phyloP scores from a whole-genome alignment of 306 rosid species.

The Vigna mungo region DNA sequence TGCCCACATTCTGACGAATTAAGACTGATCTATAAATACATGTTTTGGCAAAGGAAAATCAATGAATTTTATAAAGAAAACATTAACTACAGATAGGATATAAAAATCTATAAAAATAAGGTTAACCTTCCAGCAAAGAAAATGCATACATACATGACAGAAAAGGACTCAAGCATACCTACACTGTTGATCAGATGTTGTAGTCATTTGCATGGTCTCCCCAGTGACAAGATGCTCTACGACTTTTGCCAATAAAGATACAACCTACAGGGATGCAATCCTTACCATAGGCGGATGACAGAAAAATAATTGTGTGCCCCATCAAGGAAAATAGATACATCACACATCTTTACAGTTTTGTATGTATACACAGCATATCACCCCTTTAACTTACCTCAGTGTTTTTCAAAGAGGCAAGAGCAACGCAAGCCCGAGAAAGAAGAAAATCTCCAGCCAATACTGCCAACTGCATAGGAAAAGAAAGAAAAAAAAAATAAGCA shows the following conservation, averaged over 20 bases:
- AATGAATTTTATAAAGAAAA: background rate
- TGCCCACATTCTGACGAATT: conserved; percentile 5
- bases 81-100: background rate
- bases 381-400: conserved; percentile 69
- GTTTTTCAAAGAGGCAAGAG: conserved; percentile 87
- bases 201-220: conserved; percentile 96
- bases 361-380: conserved; percentile 16
- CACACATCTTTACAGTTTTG: conserved; percentile 15
- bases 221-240: conserved; percentile 96
- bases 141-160: conserved; percentile 36
- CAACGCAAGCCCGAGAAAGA: conserved; percentile 97
- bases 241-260: conserved; percentile 76
- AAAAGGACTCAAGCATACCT: conserved; percentile 63
- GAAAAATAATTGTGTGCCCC: background rate
- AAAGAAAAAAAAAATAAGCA: conserved; percentile 36
- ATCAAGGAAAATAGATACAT: conserved; percentile 34
- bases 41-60: conserved; percentile 9
- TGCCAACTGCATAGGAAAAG: conserved; percentile 62
- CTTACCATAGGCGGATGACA: conserved; percentile 36
- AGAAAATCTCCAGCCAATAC: conserved; percentile 97
- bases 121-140: conserved; percentile 26
- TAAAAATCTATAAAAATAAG: conserved; percentile 9
- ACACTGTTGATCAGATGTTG: conserved; percentile 81
- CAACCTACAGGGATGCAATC: conserved; percentile 67
- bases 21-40: conserved; percentile 16